Evolutionary conservation across 2,329 filamentous ascomycete species (phyloP), one percentile per base, ranked within the genome.

Genomic region (Emergomyces orientalis): DNA sequence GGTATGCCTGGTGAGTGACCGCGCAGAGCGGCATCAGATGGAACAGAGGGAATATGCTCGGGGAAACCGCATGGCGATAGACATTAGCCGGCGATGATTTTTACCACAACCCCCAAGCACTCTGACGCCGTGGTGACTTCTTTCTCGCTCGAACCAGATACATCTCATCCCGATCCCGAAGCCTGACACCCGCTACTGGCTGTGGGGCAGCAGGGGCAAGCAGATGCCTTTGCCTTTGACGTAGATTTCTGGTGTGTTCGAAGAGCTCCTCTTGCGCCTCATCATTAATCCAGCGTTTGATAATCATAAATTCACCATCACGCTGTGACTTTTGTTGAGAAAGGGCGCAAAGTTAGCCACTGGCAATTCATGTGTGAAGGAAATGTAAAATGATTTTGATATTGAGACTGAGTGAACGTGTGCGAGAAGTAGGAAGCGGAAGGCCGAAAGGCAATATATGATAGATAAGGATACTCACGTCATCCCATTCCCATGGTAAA

Each of bases 251-350:
- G 2, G 88, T 90, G 75, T 91, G 88, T 52, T 84, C 82, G 82
- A 89, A 92, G 58, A 91, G 81, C 63, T 85, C 78, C 63, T 90
- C 83, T 70, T 90, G 88, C 71, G 90, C 84, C 65, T 84, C 82
- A 68, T 90, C 86, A 3, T 84, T 83, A 60, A 91, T 85, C 84
- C 85, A 89, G 62, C 85, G 81, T 74, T 88, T 89, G 76, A 91
- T 88, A 64, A 92, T 75, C 62, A 91, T 79, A 68, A 85, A 91
- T 56, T 88, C 85, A 22, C 84, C 81, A 69, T 91, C 86, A 59
- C 67, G 68, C 77, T 79, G 60, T 80, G 47, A 5, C n/a, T n/a
- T n/a, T 49, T 60, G 7, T 32, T 86, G 67, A 19, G 22, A 51
- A 11, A 14, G 13, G n/a, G 32, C 2, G 1, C 19, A 34, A 43